These are phyloP conservation scores for Adansonia digitata DNA, from an alignment of 345 rosid species.

Conservation along the genomic window DNA sequence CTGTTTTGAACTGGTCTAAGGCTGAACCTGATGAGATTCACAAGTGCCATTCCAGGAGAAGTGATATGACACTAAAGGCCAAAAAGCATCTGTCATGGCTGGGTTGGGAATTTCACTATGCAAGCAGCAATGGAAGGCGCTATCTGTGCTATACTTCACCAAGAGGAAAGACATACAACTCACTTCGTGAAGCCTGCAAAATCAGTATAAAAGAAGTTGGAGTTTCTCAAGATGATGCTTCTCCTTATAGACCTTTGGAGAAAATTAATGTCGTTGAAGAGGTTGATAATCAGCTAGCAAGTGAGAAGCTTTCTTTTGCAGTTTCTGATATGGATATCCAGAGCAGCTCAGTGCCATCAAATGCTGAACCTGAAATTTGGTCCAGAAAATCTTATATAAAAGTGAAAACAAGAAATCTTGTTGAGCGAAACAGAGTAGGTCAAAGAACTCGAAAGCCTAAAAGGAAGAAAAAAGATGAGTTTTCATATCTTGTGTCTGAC, in stretches of 20 bases:
- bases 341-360: conserved; percentile 10
- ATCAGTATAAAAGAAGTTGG: too few species aligned
- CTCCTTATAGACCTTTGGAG: too few species aligned
- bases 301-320: conserved; percentile 8
- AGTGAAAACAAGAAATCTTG: not conserved
- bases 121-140: conserved; percentile 13
- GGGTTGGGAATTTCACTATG: conserved; percentile 41
- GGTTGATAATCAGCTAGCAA: conserved; percentile 8
- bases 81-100: conserved; percentile 40
- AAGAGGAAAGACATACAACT: too few species aligned
- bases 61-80: conserved; percentile 26
- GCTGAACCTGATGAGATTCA: not conserved
- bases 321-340: not conserved
- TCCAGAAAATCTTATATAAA: conserved; percentile 4
- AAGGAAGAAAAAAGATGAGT: conserved; percentile 25
- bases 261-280: conserved; percentile 3
- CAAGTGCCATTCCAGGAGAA: conserved; percentile 1
- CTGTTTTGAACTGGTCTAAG: conserved; percentile 33
- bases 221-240: too few species aligned
- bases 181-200: too few species aligned
- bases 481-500: not conserved
- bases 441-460: conserved; percentile 19
- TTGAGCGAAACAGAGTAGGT: not conserved
- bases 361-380: conserved; percentile 1
- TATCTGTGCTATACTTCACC: conserved; percentile 16